A percentile compares a stretch with the other conserved stretches of the same genome.
Evolutionary conservation across 805 yeast species (phyloP).

Genomic region (Tetrapisispora pingtungensis): DNA sequence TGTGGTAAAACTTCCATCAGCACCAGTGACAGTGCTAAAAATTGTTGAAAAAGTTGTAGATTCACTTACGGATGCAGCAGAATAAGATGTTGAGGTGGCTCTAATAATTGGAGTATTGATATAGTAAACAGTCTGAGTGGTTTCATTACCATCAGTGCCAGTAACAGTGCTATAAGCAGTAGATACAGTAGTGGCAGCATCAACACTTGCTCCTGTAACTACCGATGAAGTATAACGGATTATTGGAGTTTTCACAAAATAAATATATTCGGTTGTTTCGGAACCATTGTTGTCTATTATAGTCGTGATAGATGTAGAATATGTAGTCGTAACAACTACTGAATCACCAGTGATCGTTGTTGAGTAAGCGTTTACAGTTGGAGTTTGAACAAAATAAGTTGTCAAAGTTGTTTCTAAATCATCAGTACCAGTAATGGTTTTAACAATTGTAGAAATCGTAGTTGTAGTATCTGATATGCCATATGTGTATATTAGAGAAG

Average conservation of each 20-base stretch:
- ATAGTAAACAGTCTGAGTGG: neutral
- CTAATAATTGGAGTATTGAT: neutral
- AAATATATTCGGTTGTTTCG: conserved; percentile 1
- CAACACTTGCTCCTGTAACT: neutral
- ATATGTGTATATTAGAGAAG: neutral
- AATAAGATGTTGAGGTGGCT: neutral
- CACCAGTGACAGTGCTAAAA: no score
- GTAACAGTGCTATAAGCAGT: neutral
- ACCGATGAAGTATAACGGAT: neutral
- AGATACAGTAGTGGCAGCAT: neutral
- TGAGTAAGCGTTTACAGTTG: neutral
- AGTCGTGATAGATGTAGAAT: conserved; percentile 5
- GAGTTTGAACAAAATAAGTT: conserved; percentile 5
- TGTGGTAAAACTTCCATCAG: conserved; percentile 6
- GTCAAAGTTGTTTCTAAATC: conserved; percentile 1
- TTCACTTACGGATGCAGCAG: neutral
- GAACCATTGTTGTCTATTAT: conserved; percentile 3
- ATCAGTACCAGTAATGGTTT: conserved; percentile 4
- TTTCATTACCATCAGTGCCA: conserved; percentile 1
- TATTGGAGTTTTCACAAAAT: conserved; percentile 5
- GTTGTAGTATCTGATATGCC: neutral
- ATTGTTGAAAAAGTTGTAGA: neutral
- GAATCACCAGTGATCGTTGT: neutral
- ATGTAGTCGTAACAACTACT: conserved; percentile 1
- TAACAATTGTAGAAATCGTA: conserved; percentile 4